Percentiles rank a stretch among this genome's conserved stretches.
Conservation (phyloP, 495 filamentous ascomycete species). For the Penicillium parvum region DNA sequence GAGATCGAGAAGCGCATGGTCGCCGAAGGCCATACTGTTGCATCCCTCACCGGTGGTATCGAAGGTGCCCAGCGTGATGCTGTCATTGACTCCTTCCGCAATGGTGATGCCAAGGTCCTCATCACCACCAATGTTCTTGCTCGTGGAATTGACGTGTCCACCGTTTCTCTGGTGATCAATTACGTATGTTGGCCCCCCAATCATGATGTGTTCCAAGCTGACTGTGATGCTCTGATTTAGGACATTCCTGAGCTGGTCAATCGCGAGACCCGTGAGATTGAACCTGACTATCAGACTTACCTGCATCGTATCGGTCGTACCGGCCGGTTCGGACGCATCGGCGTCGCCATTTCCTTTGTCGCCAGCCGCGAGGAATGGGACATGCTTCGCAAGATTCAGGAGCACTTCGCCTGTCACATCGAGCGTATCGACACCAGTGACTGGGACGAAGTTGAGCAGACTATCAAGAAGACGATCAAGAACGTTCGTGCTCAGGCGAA, state of each 20-base stretch:
- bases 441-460: conserved; percentile 81
- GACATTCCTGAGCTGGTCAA: conserved; percentile 51
- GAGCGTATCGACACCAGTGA: conserved; percentile 60
- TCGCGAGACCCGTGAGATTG: conserved; percentile 22
- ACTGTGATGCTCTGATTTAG: conserved; percentile 26
- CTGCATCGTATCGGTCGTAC: conserved; percentile 98
- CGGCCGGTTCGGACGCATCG: conserved; percentile 95
- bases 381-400: conserved; percentile 70
- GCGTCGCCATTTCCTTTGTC: conserved; percentile 90
- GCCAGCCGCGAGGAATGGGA: conserved; percentile 70
- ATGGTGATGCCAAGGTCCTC: conserved; percentile 86
- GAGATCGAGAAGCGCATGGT: conserved; percentile 83
- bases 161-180: conserved; percentile 96
- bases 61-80: conserved; percentile 78
- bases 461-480: conserved; percentile 80
- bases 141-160: conserved; percentile 94
- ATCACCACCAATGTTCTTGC: conserved; percentile 97
- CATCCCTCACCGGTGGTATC: conserved; percentile 77
- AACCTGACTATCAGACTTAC: conserved; percentile 86
- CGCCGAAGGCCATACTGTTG: conserved; percentile 84
- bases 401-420: conserved; percentile 60
- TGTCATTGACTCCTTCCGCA: conserved; percentile 84
- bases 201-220: conserved; percentile 2
- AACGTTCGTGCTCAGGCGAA: conserved; percentile 64
- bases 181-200: conserved; percentile 48